phyloP scores from a whole-genome alignment of 495 filamentous ascomycete genomes.

The Acidomyces sp. region DNA sequence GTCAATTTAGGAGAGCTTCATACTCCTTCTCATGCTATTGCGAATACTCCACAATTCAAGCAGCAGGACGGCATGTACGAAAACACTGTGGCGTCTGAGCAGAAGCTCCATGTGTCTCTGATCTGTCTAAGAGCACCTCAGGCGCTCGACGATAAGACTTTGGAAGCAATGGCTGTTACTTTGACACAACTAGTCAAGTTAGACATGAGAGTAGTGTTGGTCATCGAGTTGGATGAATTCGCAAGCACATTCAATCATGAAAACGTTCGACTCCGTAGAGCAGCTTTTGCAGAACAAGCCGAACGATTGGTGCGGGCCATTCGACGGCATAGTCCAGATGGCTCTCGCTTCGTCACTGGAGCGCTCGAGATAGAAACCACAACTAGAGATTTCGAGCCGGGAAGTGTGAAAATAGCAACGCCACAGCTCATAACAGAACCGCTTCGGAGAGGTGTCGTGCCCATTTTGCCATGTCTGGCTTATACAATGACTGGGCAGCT shows the following conservation, averaged over 20 bases:
- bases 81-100: constrained; percentile 26
- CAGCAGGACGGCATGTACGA: constrained; percentile 33
- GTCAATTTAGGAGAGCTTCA: constrained; percentile 55
- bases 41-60: constrained; percentile 49
- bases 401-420: constrained; percentile 31
- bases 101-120: constrained; percentile 64
- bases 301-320: constrained; percentile 64
- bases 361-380: constrained; percentile 37
- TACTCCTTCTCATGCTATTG: constrained; percentile 44
- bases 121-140: constrained; percentile 72
- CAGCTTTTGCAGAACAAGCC: constrained; percentile 46
- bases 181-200: constrained; percentile 68
- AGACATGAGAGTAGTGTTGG: constrained; percentile 67
- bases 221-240: constrained; percentile 44
- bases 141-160: constrained; percentile 46
- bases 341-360: constrained; percentile 56
- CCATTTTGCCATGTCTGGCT: constrained; percentile 59
- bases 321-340: constrained; percentile 48
- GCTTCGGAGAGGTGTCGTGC: constrained; percentile 62
- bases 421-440: constrained; percentile 52
- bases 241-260: constrained; percentile 31
- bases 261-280: constrained; percentile 19
- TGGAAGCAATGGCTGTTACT: constrained; percentile 69
- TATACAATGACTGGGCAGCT: constrained; percentile 47
- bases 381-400: constrained; percentile 8